Evolutionary conservation across 306 rosid species (phyloP).

Genomic region (Cicer judaicum): DNA sequence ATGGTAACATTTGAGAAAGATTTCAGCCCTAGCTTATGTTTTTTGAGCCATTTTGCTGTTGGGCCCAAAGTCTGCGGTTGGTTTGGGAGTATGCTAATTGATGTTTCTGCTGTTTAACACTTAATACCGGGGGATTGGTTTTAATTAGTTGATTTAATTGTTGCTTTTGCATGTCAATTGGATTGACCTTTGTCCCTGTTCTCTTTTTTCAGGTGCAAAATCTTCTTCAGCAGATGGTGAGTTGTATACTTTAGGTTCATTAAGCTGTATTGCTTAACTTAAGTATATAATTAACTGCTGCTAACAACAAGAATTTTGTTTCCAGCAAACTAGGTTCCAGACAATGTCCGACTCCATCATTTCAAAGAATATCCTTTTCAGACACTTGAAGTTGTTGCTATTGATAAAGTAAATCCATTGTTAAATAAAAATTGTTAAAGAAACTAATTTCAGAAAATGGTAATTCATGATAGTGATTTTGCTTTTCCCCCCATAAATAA

Average conservation of each 20-base stretch:
- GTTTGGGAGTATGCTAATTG: constrained; percentile 20
- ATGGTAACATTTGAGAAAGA: background rate
- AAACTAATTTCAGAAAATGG: constrained; percentile 31
- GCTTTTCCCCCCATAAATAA: background rate
- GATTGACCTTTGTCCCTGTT: constrained; percentile 30
- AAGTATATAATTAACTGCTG: constrained; percentile 16
- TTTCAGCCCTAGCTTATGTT: constrained; percentile 13
- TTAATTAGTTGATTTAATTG: constrained; percentile 20
- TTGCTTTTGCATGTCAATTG: constrained; percentile 24
- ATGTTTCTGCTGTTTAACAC: background rate
- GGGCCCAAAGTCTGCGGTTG: constrained; percentile 12
- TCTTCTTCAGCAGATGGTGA: constrained; percentile 93
- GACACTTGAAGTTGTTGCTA: constrained; percentile 9
- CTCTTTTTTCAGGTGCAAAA: constrained; percentile 39
- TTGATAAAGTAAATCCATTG: background rate
- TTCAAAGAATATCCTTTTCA: constrained; percentile 94
- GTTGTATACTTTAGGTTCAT: constrained; percentile 45
- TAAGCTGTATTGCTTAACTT: constrained; percentile 40
- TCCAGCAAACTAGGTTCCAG: constrained; percentile 96
- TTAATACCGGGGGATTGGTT: background rate
- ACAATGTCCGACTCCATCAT: constrained; percentile 92
- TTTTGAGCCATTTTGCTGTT: background rate
- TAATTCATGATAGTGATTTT: constrained; percentile 2
- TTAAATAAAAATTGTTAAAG: background rate
- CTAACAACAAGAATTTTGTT: constrained; percentile 45